Evolutionary conservation across 352 stramenopile genomes (phyloP), one percentile per base, ranked within the genome.

Genomic region (Globisporangium camurandrum): DNA sequence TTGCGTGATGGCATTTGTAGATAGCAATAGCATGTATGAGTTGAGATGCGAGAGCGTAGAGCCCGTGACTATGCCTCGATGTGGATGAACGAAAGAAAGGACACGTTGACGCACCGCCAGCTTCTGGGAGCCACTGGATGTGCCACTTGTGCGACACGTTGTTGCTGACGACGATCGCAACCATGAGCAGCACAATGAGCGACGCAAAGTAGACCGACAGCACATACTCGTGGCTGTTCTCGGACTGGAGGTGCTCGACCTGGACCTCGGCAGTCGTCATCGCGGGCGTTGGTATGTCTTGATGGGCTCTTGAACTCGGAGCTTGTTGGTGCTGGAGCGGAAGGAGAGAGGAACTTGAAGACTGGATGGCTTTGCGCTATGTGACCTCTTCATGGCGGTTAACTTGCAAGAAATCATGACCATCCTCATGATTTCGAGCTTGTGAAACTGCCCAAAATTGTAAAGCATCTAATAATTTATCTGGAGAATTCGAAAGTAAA

Each of bases 141-240:
- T 88, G 80, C 34, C 86, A 55, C 24, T 82, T 84, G 67, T 92
- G 76, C 26, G 69, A 70, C 44, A 76, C 70, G 42, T 84, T 75
- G 62, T 94, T 94, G 69, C 72, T 88, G 54, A 86, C 54, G 56
- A 89, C 64, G 59, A 88, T 90, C 30, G 74, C 64, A 31, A 82
- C 51, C 75, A 88, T 88, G 49, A 92, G 68, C 43, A 94, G 45
- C 17, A 75, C 56, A 33, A 94, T 48, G 56, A 90, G 84, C 49
- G 77, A 69, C 44, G 72, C 67, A 55, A 89, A 86, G 62, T 84
- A 84, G 62, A 91, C 71, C 40, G 78, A 78, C 49, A 92, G 65
- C 48, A 80, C 71, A 57, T 86, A 92, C 54, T 91, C 71, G 39
- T 84, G 65, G 58, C 71, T 91, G 51, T 70, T 84, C 40, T 80